These are phyloP conservation scores for Plasmodium gonderi DNA, from an alignment of 169 alveolate species.

Conservation along the genomic window DNA sequence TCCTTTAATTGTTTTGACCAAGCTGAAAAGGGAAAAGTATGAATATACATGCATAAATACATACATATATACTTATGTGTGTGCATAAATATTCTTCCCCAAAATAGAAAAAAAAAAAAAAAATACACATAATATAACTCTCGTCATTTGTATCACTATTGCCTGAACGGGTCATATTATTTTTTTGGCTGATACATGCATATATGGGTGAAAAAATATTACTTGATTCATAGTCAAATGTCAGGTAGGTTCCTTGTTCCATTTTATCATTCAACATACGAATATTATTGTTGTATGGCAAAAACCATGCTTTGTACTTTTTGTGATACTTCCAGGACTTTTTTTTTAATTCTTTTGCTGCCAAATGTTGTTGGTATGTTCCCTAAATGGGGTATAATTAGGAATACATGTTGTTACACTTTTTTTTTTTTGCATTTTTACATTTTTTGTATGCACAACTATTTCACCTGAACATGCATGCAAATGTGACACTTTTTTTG, in stretches of 20 bases:
- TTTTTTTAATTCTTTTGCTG: constrained; percentile 76
- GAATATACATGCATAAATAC: background rate
- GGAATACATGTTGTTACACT: background rate
- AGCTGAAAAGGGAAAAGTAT: constrained; percentile 16
- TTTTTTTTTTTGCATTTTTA: background rate
- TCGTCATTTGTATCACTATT: no score
- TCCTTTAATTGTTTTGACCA: constrained; percentile 72
- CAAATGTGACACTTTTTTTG: background rate
- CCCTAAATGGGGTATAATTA: constrained; percentile 40
- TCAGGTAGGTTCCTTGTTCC: constrained; percentile 66
- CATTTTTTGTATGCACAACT: background rate
- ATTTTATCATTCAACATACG: constrained; percentile 29
- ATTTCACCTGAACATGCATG: no score
- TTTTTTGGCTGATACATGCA: no score
- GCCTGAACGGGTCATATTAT: no score
- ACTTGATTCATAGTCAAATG: constrained; percentile 74
- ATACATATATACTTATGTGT: background rate
- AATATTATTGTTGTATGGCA: constrained; percentile 57
- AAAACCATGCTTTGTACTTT: constrained; percentile 78
- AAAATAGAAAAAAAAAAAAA: background rate
- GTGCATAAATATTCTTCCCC: background rate
- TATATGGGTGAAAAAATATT: no score
- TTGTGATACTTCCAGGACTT: constrained; percentile 81
- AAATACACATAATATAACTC: background rate
- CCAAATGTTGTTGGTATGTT: constrained; percentile 78